Evolutionary conservation across 441 rosid genomes (phyloP), one percentile per base, ranked within the genome.

Genomic region (Biscutella auriculata): DNA sequence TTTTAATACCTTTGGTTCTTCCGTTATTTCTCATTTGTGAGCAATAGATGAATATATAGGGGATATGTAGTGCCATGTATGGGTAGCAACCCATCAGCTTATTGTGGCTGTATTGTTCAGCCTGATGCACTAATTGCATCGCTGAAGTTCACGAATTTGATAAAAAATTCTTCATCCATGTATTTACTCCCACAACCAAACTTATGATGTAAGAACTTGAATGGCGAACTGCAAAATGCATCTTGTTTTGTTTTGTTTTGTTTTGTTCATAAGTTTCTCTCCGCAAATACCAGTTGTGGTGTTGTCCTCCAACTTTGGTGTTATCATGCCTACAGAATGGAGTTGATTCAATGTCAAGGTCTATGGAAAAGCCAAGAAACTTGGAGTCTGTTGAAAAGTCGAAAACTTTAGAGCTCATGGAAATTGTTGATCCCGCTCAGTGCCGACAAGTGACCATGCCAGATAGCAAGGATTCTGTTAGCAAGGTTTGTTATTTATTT

Each of bases 391-490:
- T 37, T 57, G 69, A 63, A 44, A 63, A 63, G 43, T 35, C 60
- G 1, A 63, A 51, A 58, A 50, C 65, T 28, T 57, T 21, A 52
- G 73, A 63, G 60, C 69, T 63, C 43, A 58, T 63, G 9, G 68
- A 63, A 30, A 45, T 63, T 44, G 65, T 63, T 15, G 73, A 63
- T 63, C 69, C 68, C 1, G 33, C 68, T 51, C 73, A 63, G 14
- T 69, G 73, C 39, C 41, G 73, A 55, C 73, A 63, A 52, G 69
- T 69, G 32, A 63, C 69, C 33, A 63, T 63, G 73, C 69, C 60
- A 52, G 73, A 68, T 49, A 62, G 69, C 65, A 63, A 63, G 51
- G 69, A 69, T 29, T 69, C 69, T 26, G 65, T 69, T 10, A 58
- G 65, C 56, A 69, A 63, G 69, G 73, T 62, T 34, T 57, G 13